Evolutionary conservation across 2,329 filamentous ascomycete genomes (phyloP), one percentile per base, ranked within the genome.

Genomic region (Fusarium praegraminearum): DNA sequence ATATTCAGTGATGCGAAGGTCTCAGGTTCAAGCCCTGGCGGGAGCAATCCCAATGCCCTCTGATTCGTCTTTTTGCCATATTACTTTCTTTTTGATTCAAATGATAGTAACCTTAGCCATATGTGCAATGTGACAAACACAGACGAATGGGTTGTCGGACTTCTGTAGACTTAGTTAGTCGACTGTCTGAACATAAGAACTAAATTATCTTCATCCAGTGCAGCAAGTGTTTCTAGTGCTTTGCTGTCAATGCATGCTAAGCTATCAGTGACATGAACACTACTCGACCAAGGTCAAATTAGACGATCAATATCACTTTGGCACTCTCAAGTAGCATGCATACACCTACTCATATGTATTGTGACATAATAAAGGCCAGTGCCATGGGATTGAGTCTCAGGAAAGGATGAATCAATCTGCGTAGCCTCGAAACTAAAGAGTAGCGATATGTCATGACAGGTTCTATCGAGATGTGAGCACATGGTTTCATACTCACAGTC

Each of bases 21-120:
- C 57, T 61, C 57, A 61, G 57, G 57, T 61, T 61, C 57, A 61
- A 61, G 57, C 57, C 57, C 57, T 61, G 57, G 57, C 20, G 73
- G 73, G 73, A 75, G 73, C 73, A 70, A 60, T 72, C 72, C 65
- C 72, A 53, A 32, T 16, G 73, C 71, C 71, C 20, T 74, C 62
- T 35, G 28, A 41, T 62, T 64, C 28, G 12, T 4, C 4, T 65
- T 69, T 30, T 30, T 30, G 28, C 28, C 10, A 12, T 30, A 10
- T 30, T 4, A 30, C 20, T 22, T 30, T 11, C 28, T 24, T 20
- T 35, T 50, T n/a, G 16, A 5, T 33, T 15, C 32, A 33, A 33
- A 33, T 33, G 5, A 33, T 22, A 22, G 20, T 5, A 5, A 5
- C 15, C 8, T n/a, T n/a, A 4, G 18, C 18, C 16, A 10, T 16